phyloP scores from a whole-genome alignment of 1,284 basidiomycete species.

The Austroboletus rostrupii region DNA sequence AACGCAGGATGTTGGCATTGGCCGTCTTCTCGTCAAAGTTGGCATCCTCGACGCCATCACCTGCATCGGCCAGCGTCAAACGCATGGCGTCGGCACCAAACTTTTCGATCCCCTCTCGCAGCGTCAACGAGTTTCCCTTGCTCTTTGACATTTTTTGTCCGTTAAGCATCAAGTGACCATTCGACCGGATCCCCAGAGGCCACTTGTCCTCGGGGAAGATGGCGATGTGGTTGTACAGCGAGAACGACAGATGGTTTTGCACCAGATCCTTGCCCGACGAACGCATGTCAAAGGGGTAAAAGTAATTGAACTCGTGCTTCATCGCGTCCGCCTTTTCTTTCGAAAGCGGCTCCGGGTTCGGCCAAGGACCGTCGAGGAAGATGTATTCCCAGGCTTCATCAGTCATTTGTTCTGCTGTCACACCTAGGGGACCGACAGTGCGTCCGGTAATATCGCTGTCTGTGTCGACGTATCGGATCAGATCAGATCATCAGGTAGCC shows the following conservation, averaged over 20 bases:
- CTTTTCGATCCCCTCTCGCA: conserved; percentile 76
- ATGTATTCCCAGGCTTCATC: conserved; percentile 98
- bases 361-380: conserved; percentile 77
- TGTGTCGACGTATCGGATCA: conserved; percentile 23
- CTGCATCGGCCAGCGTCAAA: conserved; percentile 91
- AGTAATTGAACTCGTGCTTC: conserved; percentile 93
- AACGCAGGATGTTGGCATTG: conserved; percentile 93
- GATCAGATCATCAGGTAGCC: not conserved
- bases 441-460: conserved; percentile 76
- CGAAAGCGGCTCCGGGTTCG: conserved; percentile 60
- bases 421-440: conserved; percentile 77
- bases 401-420: conserved; percentile 90
- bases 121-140: conserved; percentile 85
- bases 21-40: conserved; percentile 99
- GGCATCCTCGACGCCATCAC: conserved; percentile 95
- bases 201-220: conserved; percentile 93
- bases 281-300: conserved; percentile 97
- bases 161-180: conserved; percentile 97
- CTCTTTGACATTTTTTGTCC: conserved; percentile 99
- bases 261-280: conserved; percentile 99
- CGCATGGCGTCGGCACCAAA: conserved; percentile 94
- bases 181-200: conserved; percentile 90
- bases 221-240: conserved; percentile 91
- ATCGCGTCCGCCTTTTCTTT: conserved; percentile 80
- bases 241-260: conserved; percentile 95